Evolutionary conservation across 2,329 filamentous ascomycete genomes (phyloP), one percentile per base, ranked within the genome.

Genomic region (Pseudogymnoascus pannorum): DNA sequence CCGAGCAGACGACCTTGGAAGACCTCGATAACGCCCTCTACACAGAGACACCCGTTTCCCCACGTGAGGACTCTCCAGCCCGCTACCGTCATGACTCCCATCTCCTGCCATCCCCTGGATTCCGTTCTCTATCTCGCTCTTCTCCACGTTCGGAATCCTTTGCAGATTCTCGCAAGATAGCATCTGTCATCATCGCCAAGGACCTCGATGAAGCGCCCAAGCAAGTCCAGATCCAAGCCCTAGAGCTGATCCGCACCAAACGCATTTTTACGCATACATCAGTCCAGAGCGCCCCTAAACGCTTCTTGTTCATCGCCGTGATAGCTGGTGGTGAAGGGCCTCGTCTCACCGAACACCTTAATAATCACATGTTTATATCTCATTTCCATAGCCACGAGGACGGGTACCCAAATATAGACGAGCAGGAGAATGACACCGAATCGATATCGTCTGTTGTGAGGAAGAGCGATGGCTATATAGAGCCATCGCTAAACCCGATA

Each of bases 361-460:
- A 92, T 68, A 91, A 97, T 63, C 85, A 89, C 65, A 87, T 97
- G 66, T 91, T 92, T 71, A 86, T 97, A 62, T 93, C 90, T 0
- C 92, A 97, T 73, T 90, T 87, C 76, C 92, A 97, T 69, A 82
- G 87, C 62, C 79, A 82, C 3, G 77, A 80, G 1, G 85, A 93
- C 71, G 90, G 88, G 0, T 88, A 92, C 64, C 80, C 86, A 4
- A 89, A 94, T 65, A 73, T 93, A 0, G 87, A 90, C 35, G 75
- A 78, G 60, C 54, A 38, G 42, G 40, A 60, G 6, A 64, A 66
- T 26, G 69, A 71, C 62, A 66, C 66, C 11, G 63, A 66, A 33
- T 69, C 67, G 11, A 67, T 67, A 58, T 71, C 71, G 5, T 72
- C 69, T 9, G 70, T 73, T 18, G 67, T 72, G 9, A 72, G 69